Percentiles rank a stretch among this genome's conserved stretches.
Conservation (phyloP, 208 protist genomes). For the Acanthamoeba castellanii region DNA sequence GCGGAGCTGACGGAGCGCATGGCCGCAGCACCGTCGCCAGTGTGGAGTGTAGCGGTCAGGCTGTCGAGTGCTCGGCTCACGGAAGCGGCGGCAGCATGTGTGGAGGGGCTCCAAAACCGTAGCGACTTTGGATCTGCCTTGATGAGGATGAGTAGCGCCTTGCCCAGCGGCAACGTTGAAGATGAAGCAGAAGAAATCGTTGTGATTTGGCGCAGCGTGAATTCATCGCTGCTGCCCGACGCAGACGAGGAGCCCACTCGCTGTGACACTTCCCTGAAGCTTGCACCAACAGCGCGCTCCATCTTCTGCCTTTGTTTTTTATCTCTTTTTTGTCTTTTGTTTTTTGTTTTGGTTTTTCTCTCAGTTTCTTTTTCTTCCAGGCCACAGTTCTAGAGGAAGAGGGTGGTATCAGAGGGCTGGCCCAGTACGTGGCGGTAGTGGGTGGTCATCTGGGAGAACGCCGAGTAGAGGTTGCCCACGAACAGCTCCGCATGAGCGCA, state of each 20-base stretch:
- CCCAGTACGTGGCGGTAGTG: slow-evolving; percentile 24
- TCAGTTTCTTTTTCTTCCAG: not conserved
- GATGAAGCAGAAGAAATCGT: not conserved
- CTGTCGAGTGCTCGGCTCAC: not conserved
- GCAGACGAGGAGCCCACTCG: too few species aligned
- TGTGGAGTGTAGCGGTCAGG: not conserved
- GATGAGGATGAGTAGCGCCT: slow-evolving; percentile 28
- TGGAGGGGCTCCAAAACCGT: too few species aligned
- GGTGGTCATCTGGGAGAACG: not conserved
- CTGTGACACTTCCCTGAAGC: too few species aligned
- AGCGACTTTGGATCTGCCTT: slow-evolving; percentile 5
- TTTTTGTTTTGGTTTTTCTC: not conserved
- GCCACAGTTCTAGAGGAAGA: slow-evolving; percentile 9
- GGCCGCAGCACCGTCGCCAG: not conserved
- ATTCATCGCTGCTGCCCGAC: not conserved
- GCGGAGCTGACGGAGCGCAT: slow-evolving; percentile 1
- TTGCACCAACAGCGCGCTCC: too few species aligned
- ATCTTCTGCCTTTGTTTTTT: too few species aligned
- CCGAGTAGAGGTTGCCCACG: slow-evolving; percentile 22
- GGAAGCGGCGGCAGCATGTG: not conserved
- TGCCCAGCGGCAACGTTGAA: slow-evolving; percentile 13
- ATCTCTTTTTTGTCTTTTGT: not conserved
- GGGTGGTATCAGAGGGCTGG: not conserved
- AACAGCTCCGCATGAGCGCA: slow-evolving; percentile 8
- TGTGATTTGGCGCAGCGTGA: not conserved